Base-by-base conservation (phyloP, 2,329 filamentous ascomycete species). In the Geoglossum cookeanum region DNA sequence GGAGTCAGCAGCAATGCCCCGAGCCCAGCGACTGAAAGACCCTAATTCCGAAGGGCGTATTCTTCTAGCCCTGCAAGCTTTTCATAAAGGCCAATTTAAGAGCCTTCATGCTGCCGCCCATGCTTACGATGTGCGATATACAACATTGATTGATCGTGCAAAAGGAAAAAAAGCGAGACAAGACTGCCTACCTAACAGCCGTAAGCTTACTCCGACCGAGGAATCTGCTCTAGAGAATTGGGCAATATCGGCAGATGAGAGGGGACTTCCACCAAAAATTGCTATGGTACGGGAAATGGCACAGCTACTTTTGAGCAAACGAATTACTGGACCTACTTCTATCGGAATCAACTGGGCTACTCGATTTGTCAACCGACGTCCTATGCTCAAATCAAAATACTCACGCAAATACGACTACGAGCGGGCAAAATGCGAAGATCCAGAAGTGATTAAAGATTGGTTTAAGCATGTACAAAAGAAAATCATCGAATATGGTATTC, bases 401-500 rank as follows among this genome's bases (percentile, higher is more conserved):
- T 9, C 7, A n/a, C n/a, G 54, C 27, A 45, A 30, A 33, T 37
- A 37, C 44, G n/a, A 47, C 44, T 47, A 47, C n/a, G 8, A 47
- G 15, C 15, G 22, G 6, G 15, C 44, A 11, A 9, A 55, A 55
- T 55, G 54, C 39, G 29, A 55, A 55, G 54, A 55, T 55, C 22
- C 37, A 9, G n/a, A 9, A 32, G 7, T 55, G 15, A 45, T 55
- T 39, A 8, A n/a, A 53, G 8, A 7, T 13, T 53, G 17, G 27
- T 53, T 53, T 37, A 53, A 53, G 22, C n/a, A 3, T 37, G 11
- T 53, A 1, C 9, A 55, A 45, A 13, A 45, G 7, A 45, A 9
- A 55, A 57, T 49, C 29, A 32, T 57, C 4, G 22, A 62, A 52
- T 57, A 62, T 58, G 49, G 58, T 2, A 63, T 62, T 33, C 39